phyloP scores from a whole-genome alignment of 208 protist genomes.

The Crithidia thermophila region DNA sequence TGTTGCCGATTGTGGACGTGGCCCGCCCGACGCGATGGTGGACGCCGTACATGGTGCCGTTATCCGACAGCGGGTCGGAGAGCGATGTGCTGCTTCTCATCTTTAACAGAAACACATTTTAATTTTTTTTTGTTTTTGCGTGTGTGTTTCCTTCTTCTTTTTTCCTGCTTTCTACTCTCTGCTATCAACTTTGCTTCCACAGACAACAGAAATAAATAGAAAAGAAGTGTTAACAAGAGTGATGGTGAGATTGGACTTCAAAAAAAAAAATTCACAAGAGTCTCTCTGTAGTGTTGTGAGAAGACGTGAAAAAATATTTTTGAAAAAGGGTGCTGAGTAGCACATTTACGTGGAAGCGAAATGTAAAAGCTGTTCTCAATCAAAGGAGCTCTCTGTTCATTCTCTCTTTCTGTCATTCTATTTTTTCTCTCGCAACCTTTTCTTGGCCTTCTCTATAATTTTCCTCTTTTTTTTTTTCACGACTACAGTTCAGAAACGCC shows the following conservation, averaged over 20 bases:
- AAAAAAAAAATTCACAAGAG: not conserved
- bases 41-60: slow-evolving; percentile 7
- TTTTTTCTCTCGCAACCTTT: not conserved
- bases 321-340: too few species aligned
- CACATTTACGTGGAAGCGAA: too few species aligned
- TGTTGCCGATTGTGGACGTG: not conserved
- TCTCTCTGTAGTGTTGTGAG: too few species aligned
- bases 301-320: too few species aligned
- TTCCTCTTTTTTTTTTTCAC: not conserved
- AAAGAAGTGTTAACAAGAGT: not conserved
- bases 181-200: not conserved
- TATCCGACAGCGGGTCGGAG: not conserved
- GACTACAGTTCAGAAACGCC: too few species aligned
- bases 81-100: slow-evolving; percentile 1
- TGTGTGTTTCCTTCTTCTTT: not conserved
- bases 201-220: not conserved
- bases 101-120: slow-evolving; percentile 4
- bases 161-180: not conserved
- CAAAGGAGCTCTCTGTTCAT: not conserved
- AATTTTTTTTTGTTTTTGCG: not conserved
- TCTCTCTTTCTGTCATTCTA: not conserved
- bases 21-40: not conserved
- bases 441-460: not conserved
- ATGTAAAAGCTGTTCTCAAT: too few species aligned
- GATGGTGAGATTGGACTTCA: not conserved